phyloP scores from a whole-genome alignment of 148 eudicot species.

The Rheum nobile region DNA sequence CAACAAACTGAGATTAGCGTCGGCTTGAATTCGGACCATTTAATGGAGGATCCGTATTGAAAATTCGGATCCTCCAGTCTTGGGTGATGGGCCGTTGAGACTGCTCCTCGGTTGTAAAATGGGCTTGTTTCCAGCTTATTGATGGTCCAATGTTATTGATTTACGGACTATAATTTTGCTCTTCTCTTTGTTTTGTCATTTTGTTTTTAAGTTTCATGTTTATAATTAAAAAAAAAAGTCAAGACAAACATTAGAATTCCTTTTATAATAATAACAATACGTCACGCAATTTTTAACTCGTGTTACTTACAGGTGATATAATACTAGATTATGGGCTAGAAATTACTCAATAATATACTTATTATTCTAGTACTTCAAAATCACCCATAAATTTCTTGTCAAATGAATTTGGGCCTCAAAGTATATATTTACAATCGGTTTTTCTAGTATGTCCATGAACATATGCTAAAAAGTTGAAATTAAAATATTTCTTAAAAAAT shows the following conservation, averaged over 20 bases:
- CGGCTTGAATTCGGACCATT: neutral
- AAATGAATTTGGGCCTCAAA: too few relatives aligned
- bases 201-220: too few relatives aligned
- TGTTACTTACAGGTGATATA: too few relatives aligned
- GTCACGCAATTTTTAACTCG: too few relatives aligned
- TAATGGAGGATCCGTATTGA: slow-evolving; percentile 4
- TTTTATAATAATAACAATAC: too few relatives aligned
- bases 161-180: neutral
- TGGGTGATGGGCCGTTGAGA: neutral
- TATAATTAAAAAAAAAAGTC: too few relatives aligned
- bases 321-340: too few relatives aligned
- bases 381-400: neutral
- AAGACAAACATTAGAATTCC: too few relatives aligned
- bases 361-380: neutral
- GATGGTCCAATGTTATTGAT: neutral
- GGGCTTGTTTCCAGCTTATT: neutral
- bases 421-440: too few relatives aligned
- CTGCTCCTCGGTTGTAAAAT: neutral
- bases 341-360: neutral
- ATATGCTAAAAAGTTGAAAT: too few relatives aligned
- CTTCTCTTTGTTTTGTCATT: neutral
- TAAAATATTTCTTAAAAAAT: too few relatives aligned
- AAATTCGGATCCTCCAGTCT: neutral
- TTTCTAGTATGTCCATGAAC: too few relatives aligned
- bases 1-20: neutral